A percentile compares a stretch with the other conserved stretches of the same genome.
phyloP scores from a whole-genome alignment of 495 filamentous ascomycete genomes.

The Podospora sp. region DNA sequence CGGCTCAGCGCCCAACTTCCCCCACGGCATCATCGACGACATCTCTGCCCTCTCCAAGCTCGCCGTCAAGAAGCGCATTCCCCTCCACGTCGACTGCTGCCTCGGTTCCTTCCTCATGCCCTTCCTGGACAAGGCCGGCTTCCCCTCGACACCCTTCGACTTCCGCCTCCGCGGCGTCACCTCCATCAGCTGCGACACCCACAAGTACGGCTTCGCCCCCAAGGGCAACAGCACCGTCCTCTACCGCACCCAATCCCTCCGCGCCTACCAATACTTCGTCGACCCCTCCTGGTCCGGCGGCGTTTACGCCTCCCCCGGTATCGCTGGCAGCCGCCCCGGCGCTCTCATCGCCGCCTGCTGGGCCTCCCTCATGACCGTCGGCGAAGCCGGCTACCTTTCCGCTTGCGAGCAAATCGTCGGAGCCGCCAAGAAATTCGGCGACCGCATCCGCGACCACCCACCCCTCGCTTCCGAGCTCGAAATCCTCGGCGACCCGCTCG shows the following conservation, averaged over 20 bases:
- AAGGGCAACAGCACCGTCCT: conserved; percentile 93
- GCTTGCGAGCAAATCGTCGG: conserved; percentile 87
- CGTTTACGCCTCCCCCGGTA: conserved; percentile 88
- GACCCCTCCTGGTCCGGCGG: conserved; percentile 93
- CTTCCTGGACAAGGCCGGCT: conserved; percentile 88
- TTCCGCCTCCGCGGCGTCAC: conserved; percentile 94
- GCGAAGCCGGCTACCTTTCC: conserved; percentile 85
- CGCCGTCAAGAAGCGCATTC: conserved; percentile 74
- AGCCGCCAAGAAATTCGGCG: conserved; percentile 78
- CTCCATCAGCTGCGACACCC: conserved; percentile 92
- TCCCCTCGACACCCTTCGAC: conserved; percentile 84
- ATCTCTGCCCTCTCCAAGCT: conserved; percentile 84
- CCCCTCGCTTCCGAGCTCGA: conserved; percentile 70
- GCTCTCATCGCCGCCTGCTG: conserved; percentile 94
- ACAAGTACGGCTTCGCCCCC: conserved; percentile 98
- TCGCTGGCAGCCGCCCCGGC: conserved; percentile 89
- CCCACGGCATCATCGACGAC: conserved; percentile 96
- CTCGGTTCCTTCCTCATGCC: conserved; percentile 93
- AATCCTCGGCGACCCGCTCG: conserved; percentile 81
- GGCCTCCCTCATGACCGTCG: conserved; percentile 84
- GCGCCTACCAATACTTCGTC: conserved; percentile 93
- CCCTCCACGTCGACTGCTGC: conserved; percentile 96
- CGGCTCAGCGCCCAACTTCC: conserved; percentile 95
- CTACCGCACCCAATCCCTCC: conserved; percentile 77
- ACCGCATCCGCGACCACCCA: conserved; percentile 68